Evolutionary conservation across 2,329 filamentous ascomycete genomes (phyloP), one percentile per base, ranked within the genome.

Genomic region (Fusarium sp.): DNA sequence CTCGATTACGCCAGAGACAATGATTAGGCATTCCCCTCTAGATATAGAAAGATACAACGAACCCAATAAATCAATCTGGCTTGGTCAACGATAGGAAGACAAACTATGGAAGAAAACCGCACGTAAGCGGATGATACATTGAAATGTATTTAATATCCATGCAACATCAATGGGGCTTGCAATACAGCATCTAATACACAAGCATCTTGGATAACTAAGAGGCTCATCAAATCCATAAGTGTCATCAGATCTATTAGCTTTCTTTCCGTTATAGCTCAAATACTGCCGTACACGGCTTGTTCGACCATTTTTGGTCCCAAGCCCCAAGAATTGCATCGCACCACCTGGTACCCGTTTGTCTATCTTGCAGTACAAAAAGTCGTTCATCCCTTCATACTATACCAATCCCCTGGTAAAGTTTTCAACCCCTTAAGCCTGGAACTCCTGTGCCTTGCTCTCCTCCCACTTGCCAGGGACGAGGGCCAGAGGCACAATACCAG

Each of bases 401-500:
- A 65, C 43, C 56, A 54, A 58, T 32, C 23, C 33, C 38, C 33
- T 59, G 69, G 60, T 64, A 60, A 73, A 52, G 54, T 15, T 58
- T 58, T 63, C 50, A 57, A 67, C 40, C 47, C 46, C 61, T 83
- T 87, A 90, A 81, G 79, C 87, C 80, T 85, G 84, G 85, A 91
- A 92, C 84, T 92, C 90, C 82, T 88, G 83, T 59, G 88, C 83
- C 57, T 86, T 88, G 83, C 87, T 88, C 82, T 88, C 85, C 82
- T 90, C 89, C 86, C 88, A 89, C 82, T 87, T 88, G 76, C 90
- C 90, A 38, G 89, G 89, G 72, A 92, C 77, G 50, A 98, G 92
- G 52, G 96, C 96, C 82, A 98, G 87, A 64, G 96, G 96, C 76
- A 99, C 96, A 81, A 98, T 98, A 83, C 96, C 96, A 59, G 93